Conservation (phyloP, 2,329 filamentous ascomycete species). For the Fonsecaea monophora region DNA sequence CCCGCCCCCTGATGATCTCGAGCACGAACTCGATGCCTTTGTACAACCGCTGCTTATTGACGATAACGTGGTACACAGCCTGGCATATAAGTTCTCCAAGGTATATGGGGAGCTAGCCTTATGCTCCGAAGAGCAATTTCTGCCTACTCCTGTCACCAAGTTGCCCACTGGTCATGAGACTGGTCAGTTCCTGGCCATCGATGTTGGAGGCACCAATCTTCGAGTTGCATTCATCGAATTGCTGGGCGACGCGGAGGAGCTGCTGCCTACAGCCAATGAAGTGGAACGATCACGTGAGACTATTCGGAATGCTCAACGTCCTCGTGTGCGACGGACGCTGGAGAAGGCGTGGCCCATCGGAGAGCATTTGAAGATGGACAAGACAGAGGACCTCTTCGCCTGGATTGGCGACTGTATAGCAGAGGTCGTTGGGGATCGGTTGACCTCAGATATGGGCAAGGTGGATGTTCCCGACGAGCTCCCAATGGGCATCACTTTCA, state of each 20-base stretch:
- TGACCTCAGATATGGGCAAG: conserved; percentile 49
- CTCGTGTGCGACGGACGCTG: conserved; percentile 64
- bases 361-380: conserved; percentile 74
- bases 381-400: conserved; percentile 75
- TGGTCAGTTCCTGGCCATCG: conserved; percentile 62
- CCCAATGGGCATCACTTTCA: conserved; percentile 58
- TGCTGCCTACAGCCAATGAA: conserved; percentile 34
- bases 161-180: conserved; percentile 60
- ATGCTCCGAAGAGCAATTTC: conserved; percentile 55
- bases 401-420: conserved; percentile 83
- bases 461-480: conserved; percentile 53
- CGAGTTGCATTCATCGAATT: conserved; percentile 64
- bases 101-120: conserved; percentile 54
- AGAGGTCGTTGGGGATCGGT: conserved; percentile 67
- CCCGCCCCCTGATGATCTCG: conserved; percentile 41
- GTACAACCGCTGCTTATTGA: conserved; percentile 50
- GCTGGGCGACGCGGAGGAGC: conserved; percentile 51
- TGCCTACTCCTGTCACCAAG: conserved; percentile 56
- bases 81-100: conserved; percentile 55
- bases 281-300: conserved; percentile 51
- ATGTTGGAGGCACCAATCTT: conserved; percentile 64
- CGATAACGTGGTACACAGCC: conserved; percentile 52
- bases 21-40: conserved; percentile 50
- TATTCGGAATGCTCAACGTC: conserved; percentile 55
- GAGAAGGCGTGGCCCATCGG: conserved; percentile 78